A percentile compares a stretch with the other conserved stretches of the same genome.
phyloP scores from a whole-genome alignment of 208 protist species.

The Acanthamoeba royreba region DNA sequence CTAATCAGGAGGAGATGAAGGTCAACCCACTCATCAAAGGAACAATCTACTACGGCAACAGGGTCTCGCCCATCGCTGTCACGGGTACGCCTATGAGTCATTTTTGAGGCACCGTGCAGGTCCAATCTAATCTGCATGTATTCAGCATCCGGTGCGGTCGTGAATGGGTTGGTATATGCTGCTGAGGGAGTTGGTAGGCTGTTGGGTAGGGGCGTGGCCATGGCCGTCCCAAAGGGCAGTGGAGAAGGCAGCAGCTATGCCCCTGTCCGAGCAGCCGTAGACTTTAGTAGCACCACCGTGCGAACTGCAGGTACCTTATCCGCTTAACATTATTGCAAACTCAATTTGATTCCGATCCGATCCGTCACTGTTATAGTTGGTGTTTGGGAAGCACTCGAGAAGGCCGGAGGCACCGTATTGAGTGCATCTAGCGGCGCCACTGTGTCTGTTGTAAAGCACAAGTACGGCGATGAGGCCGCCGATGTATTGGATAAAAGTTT shows the following conservation, averaged over 20 bases:
- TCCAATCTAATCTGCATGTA: background rate
- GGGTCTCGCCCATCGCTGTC: background rate
- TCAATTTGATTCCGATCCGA: too few relatives aligned
- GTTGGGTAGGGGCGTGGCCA: background rate
- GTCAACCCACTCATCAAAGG: background rate
- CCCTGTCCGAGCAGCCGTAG: background rate
- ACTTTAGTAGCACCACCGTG: background rate
- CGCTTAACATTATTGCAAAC: background rate
- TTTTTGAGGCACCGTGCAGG: background rate
- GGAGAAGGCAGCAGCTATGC: background rate
- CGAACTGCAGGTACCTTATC: background rate
- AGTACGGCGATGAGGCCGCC: slow-evolving; percentile 7
- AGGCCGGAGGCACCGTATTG: background rate
- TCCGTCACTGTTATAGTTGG: too few relatives aligned
- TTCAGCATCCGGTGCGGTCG: background rate
- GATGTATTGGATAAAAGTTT: background rate
- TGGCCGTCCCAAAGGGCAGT: background rate
- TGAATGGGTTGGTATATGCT: background rate
- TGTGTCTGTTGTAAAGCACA: background rate
- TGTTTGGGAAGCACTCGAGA: background rate
- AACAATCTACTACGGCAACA: background rate
- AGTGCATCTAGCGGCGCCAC: background rate
- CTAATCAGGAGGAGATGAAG: background rate
- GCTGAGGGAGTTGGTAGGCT: background rate
- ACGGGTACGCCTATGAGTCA: background rate